These are phyloP conservation scores for Phalaenopsis equestris DNA, from an alignment of 106 monocot genomes.

Conservation along the genomic window DNA sequence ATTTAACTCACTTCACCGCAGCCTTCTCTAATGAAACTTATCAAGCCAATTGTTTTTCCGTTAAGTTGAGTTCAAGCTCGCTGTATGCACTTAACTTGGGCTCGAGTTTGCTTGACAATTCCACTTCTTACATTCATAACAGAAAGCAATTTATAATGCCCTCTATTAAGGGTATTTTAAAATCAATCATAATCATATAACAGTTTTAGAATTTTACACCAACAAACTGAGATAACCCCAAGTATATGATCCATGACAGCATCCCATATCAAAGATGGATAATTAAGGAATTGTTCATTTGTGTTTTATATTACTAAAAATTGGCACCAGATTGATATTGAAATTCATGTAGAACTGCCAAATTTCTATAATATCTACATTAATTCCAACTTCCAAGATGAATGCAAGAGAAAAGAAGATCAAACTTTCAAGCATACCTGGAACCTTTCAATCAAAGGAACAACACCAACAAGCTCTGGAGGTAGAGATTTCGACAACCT, in stretches of 20 bases:
- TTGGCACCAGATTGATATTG: neutral
- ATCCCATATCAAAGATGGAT: neutral
- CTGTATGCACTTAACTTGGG: too few relatives aligned
- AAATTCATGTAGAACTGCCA: neutral
- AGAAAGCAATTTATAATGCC: neutral
- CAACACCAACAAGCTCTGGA: conserved; percentile 67
- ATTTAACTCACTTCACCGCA: too few relatives aligned
- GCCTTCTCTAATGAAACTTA: too few relatives aligned
- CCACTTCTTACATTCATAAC: neutral
- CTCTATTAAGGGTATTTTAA: neutral
- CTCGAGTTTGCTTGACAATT: neutral
- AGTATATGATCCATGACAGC: neutral
- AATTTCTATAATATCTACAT: neutral
- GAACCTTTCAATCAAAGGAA: conserved; percentile 82
- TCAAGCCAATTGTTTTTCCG: too few relatives aligned
- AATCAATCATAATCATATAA: neutral
- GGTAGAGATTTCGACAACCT: conserved; percentile 74
- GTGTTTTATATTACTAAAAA: neutral
- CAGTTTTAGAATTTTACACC: neutral
- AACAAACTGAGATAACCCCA: neutral
- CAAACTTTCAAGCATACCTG: conserved; percentile 44
- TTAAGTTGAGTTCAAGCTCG: too few relatives aligned
- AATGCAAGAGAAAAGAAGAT: neutral
- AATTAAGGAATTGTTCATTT: neutral
- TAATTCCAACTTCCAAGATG: neutral